phyloP scores from a whole-genome alignment of 352 stramenopile species.

The Elongisporangium anandrum region DNA sequence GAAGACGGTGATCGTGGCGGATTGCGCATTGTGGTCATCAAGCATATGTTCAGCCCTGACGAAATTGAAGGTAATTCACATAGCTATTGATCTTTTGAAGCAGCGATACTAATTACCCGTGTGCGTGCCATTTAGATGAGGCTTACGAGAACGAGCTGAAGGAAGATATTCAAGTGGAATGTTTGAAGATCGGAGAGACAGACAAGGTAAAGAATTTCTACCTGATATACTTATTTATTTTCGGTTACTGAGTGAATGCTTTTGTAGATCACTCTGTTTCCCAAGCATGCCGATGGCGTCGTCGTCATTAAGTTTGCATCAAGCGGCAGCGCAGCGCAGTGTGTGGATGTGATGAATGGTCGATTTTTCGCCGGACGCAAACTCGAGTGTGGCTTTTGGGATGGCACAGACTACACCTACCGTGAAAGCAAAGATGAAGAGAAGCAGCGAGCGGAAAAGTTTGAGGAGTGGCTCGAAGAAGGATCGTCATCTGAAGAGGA shows the following conservation, averaged over 20 bases:
- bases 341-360: slow-evolving; percentile 87
- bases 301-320: slow-evolving; percentile 94
- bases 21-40: slow-evolving; percentile 95
- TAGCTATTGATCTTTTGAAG: neutral
- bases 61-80: slow-evolving; percentile 65
- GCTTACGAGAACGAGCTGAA: slow-evolving; percentile 69
- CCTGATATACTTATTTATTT: slow-evolving; percentile 1
- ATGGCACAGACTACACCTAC: slow-evolving; percentile 94
- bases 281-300: slow-evolving; percentile 88
- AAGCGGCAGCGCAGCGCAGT: slow-evolving; percentile 79
- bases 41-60: slow-evolving; percentile 92
- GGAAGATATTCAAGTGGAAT: slow-evolving; percentile 78
- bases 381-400: slow-evolving; percentile 92
- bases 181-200: slow-evolving; percentile 83
- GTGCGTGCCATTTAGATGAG: slow-evolving; percentile 32
- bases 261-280: slow-evolving; percentile 94
- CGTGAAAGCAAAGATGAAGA: slow-evolving; percentile 71
- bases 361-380: slow-evolving; percentile 86
- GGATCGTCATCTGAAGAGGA: slow-evolving; percentile 54
- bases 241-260: slow-evolving; percentile 16
- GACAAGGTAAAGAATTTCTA: slow-evolving; percentile 43
- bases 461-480: slow-evolving; percentile 93
- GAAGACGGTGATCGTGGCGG: slow-evolving; percentile 89
- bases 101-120: neutral
- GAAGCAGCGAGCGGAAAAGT: slow-evolving; percentile 88